Base-by-base conservation (phyloP, 257 asterid species). In the Solanum dulcamara region DNA sequence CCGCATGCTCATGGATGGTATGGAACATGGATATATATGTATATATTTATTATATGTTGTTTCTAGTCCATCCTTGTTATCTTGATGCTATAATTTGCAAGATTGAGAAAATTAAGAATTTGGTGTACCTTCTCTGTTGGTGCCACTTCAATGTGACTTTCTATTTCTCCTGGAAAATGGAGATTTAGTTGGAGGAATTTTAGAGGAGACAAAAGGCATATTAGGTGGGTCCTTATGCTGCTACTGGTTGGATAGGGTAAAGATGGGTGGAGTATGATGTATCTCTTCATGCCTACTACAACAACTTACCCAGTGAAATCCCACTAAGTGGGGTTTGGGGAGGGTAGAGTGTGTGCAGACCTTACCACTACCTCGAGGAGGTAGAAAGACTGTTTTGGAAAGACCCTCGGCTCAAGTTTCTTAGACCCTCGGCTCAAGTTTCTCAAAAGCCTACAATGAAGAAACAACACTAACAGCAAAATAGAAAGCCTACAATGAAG, bases 1-100 rank as follows among this genome's bases (percentile, higher is more conserved):
- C 98, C 92, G 93, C 90, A 94, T 97, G 94, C 98, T 95, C 84
- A 92, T 97, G 98, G 99, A 97, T 89, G 98, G 99, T 97, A 93
- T 53, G 83, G 10, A n/a, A 18, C 26, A 50, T 37, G 83, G 59
- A 44, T 44, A 44, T 44, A 79, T 79, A 6, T 79, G 44, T 48
- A 28, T 79, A 18, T 79, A 48, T 30, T 17, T 48, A 10, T 79
- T 79, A 30, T 48, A 48, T 48, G 32, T 79, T 46, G 38, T 77
- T 77, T 77, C 82, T 77, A 15, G 62, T 44, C 82, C 26, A 46
- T 79, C 66, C 30, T 79, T 79, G 83, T 38, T 59, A 30, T 48
- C 40, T 48, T 79, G 30, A 50, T 79, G 83, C 64, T 48, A 79
- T 79, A 79, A 30, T 28, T 59, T 79, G 66, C 42, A 15, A 48